Evolutionary conservation across 1,139 yeast species (phyloP).

Genomic region (Suhomyces coccinellae): DNA sequence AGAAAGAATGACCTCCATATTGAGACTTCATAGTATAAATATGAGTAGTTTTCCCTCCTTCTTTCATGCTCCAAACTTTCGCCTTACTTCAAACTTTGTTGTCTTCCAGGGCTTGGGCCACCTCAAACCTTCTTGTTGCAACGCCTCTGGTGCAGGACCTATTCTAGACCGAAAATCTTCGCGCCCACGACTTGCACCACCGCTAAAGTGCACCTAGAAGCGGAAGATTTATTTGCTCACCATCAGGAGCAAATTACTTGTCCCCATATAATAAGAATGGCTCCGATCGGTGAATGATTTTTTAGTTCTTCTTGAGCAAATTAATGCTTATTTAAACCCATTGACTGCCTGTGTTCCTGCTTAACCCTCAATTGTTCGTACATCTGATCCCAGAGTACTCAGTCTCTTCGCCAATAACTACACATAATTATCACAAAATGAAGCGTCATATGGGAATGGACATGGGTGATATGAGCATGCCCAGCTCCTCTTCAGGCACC

Average conservation of each 20-base stretch:
- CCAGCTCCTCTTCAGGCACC: slow-evolving; percentile 11
- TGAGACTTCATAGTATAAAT: no score
- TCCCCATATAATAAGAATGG: not conserved
- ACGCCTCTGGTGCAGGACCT: not conserved
- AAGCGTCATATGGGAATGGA: slow-evolving; percentile 4
- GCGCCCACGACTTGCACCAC: not conserved
- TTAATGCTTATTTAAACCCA: no score
- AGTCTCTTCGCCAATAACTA: not conserved
- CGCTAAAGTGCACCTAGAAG: not conserved
- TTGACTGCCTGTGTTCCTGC: no score
- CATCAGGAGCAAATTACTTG: slow-evolving; percentile 4
- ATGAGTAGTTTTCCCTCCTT: no score
- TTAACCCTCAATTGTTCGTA: not conserved
- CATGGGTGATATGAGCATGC: slow-evolving; percentile 20
- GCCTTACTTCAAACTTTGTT: no score
- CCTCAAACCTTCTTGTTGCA: not conserved
- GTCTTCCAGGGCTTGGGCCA: not conserved
- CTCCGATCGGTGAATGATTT: no score
- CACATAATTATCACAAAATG: not conserved
- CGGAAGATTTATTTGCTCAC: slow-evolving; percentile 9
- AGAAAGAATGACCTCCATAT: no score
- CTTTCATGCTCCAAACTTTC: no score
- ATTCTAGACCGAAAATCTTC: not conserved
- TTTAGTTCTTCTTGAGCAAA: no score
- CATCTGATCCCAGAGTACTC: not conserved